Evolutionary conservation across 371 early-diverging fungal species (phyloP), one percentile per base, ranked within the genome.

Genomic region (Cokeromyces recurvatus): DNA sequence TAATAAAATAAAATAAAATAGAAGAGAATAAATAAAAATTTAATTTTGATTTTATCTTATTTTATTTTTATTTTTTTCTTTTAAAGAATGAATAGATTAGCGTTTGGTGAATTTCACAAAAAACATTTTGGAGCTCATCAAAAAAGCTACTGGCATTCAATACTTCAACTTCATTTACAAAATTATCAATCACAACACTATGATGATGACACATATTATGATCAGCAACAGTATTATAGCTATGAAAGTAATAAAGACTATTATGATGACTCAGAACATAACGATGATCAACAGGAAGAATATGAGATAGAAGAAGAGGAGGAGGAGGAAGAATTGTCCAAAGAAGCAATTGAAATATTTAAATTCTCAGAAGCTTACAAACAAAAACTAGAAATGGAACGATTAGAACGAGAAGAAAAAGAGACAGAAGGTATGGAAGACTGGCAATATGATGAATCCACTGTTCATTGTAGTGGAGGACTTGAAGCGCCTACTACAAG

Each of bases 321-420:
- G 1, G 14, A 24, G 8, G 24, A 55, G 15, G 37, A 47, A 14
- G 23, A 48, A 32, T 43, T 67, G 6, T 60, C 63, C 14, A 48
- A 62, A 37, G 68, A 71, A 42, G 63, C 62, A 2, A 62, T 67
- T 38, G 71, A 59, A 17, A 68, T 71, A 23, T 65, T 71, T 37
- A 17, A 44, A n/a, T 67, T 67, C 29, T 71, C 71, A 20, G 71
- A 67, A 45, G 61, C 62, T 0, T 71, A 65, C 40, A 42, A 46
- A 32, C 59, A 57, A 42, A 56, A 71, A 47, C 51, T 62, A 39
- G 44, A 50, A 20, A 21, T 21, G 43, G 62, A 57, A 19, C 27
- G 32, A 11, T 15, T 46, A 15, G 34, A 29, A 9, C 19, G 39
- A 29, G 53, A 50, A 39, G 32, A 31, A 12, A 32, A 46, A 5